Evolutionary conservation across 768 basidiomycete genomes (phyloP), one percentile per base, ranked within the genome.

Genomic region (Mycena rosella): DNA sequence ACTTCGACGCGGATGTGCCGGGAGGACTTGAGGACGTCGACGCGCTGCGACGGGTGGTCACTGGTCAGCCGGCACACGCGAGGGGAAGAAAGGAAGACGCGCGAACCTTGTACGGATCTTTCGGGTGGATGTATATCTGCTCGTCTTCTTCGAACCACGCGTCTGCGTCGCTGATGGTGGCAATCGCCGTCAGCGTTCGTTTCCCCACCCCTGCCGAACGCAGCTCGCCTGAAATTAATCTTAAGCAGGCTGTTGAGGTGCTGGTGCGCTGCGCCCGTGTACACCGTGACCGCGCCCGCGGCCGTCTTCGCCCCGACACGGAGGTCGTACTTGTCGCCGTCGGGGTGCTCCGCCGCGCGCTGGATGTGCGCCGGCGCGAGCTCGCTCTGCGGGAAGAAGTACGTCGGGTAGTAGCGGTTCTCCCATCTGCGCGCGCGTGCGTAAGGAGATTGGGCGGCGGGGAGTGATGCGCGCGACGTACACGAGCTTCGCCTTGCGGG

Each of bases 71-170:
- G 45, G 20, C 8, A 27, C 34, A 24, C 26, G n/a, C 6, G 15
- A 29, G 29, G 20, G 34, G 1, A 20, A 24, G 24, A 29, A 40
- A 45, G 20, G 34, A 13, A 48, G 18, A 64, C 32, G 32, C 20
- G 42, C 74, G 47, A 4, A 89, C 90, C 82, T 91, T 91, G 77
- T 89, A 91, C 1, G 89, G 89, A 74, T 91, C 89, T 71, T 87
- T 90, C 10, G 88, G 87, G 65, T 91, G 90, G 2, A 83, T 79
- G 63, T 82, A 87, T 34, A 91, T 83, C 61, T 86, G 75, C 53
- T 91, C 89, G 54, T 90, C 89, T 73, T 91, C 89, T 78, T 91
- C 89, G 57, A 90, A 89, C 90, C 90, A 91, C 4, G 84, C 83
- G 67, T 89, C 89, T 72, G 85, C 83, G 20, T 82, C 83, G 17